Evolutionary conservation across 2,329 filamentous ascomycete genomes (phyloP), one percentile per base, ranked within the genome.

Genomic region (Penicillium thymicola): DNA sequence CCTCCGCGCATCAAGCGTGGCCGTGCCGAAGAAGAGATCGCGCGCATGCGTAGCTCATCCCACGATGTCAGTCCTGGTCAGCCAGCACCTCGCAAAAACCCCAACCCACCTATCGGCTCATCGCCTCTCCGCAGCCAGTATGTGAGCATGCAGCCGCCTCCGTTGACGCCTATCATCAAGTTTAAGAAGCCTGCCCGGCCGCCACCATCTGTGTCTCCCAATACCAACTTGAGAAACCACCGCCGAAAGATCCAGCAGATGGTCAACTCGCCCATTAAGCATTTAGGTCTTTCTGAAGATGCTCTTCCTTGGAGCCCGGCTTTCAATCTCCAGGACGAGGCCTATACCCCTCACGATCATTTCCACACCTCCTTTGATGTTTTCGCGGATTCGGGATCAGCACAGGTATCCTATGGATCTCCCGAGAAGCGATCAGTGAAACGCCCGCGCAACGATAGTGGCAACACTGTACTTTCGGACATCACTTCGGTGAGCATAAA

Each of bases 21-120:
- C 30, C 89, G 93, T 59, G 94, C 94, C 16, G 94, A 97, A 73
- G 92, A 95, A 67, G 94, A 97, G 74, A 97, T 99, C 78, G 90
- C 89, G 44, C 90, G 93, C 40, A 88, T 97, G 52, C 89, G 94
- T 63, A 90, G 89, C 60, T 97, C 93, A 2, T 96, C 92, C 2
- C 93, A 92, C 67, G 92, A 96, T 68, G 67, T 76, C 25, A 97
- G 92, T 69, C 94, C 94, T 5, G 89, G 86, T 48, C 65, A 74
- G 34, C 65, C 70, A 13, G 82, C 86, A 16, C 55, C 62, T 6
- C 60, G 72, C 50, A 75, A 71, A 54, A 70, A 74, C n/a, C 48
- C 69, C 6, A 65, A 60, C n/a, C 58, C 68, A 2, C 42, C 72
- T 25, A 63, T 70, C 28, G 88, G 87, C 3, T 91, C 89, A 2